A percentile compares a stretch with the other conserved stretches of the same genome.
Evolutionary conservation across 106 monocot species (phyloP).

Genomic region (Dendrobium huoshanense): DNA sequence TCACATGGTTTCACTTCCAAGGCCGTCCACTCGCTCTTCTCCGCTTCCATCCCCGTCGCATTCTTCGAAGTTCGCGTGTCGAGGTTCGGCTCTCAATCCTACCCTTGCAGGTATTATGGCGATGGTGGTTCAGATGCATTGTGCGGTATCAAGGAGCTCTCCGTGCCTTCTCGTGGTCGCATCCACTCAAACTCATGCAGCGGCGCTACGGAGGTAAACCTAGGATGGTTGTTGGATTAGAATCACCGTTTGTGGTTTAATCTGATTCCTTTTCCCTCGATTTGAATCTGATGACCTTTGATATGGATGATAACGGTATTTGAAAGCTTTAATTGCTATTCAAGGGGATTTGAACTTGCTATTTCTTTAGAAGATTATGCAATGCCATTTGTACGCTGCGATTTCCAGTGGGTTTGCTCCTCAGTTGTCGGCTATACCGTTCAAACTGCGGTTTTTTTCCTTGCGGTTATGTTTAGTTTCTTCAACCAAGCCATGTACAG

Average conservation of each 20-base stretch:
- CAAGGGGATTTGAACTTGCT: constrained; percentile 2
- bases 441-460: not conserved
- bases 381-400: not conserved
- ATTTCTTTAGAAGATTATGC: not conserved
- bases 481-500: not conserved
- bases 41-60: too few species aligned
- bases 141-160: not conserved
- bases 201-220: not conserved
- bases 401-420: not conserved
- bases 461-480: not conserved
- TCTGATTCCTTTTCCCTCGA: not conserved
- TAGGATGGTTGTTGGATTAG: not conserved
- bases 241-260: not conserved
- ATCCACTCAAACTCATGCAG: not conserved
- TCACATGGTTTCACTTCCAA: too few species aligned
- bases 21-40: not conserved
- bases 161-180: not conserved
- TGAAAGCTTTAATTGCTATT: not conserved
- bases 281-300: not conserved
- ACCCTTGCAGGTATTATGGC: not conserved
- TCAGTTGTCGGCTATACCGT: not conserved
- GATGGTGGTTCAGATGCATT: not conserved
- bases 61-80: too few species aligned
- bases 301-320: not conserved
- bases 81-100: too few species aligned